Evolutionary conservation across 139 green algal genomes (phyloP).

Genomic region (Chlorella vulgaris): DNA sequence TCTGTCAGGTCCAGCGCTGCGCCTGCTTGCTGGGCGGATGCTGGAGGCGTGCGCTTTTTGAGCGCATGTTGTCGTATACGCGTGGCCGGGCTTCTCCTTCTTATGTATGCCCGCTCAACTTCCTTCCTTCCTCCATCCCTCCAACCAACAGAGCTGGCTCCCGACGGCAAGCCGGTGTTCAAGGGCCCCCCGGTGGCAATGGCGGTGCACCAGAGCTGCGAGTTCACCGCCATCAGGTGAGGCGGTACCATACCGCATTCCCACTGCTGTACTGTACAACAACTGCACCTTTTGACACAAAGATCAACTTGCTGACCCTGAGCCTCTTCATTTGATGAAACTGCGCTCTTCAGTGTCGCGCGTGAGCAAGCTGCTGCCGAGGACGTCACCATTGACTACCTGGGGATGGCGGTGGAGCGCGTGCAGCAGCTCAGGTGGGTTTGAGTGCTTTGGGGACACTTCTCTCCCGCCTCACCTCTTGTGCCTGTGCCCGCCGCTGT

Average conservation of each 20-base stretch:
- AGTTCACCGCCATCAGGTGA: constrained; percentile 45
- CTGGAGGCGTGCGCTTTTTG: too few relatives aligned
- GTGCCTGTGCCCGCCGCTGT: too few relatives aligned
- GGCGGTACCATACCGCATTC: not conserved
- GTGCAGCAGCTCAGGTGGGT: constrained; percentile 50
- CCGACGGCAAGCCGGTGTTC: constrained; percentile 74
- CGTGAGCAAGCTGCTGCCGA: constrained; percentile 25
- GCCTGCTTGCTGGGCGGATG: too few relatives aligned
- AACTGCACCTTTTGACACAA: not conserved
- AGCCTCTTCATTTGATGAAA: too few relatives aligned
- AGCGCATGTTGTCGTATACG: not conserved
- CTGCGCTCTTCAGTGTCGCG: constrained; percentile 12
- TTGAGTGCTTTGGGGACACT: not conserved
- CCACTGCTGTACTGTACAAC: not conserved
- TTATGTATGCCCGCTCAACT: too few relatives aligned
- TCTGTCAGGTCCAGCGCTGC: too few relatives aligned
- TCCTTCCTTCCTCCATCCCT: too few relatives aligned
- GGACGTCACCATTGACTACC: constrained; percentile 48
- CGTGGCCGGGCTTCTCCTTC: too few relatives aligned
- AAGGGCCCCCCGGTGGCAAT: constrained; percentile 72
- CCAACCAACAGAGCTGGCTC: constrained; percentile 37
- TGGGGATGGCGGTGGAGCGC: constrained; percentile 57
- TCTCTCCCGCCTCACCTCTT: not conserved
- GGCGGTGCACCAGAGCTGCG: constrained; percentile 64
- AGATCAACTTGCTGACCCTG: not conserved